A percentile compares a stretch with the other conserved stretches of the same genome.
Evolutionary conservation across 192 early-diverging fungal genomes (phyloP).

Genomic region (Coemansia sp.): DNA sequence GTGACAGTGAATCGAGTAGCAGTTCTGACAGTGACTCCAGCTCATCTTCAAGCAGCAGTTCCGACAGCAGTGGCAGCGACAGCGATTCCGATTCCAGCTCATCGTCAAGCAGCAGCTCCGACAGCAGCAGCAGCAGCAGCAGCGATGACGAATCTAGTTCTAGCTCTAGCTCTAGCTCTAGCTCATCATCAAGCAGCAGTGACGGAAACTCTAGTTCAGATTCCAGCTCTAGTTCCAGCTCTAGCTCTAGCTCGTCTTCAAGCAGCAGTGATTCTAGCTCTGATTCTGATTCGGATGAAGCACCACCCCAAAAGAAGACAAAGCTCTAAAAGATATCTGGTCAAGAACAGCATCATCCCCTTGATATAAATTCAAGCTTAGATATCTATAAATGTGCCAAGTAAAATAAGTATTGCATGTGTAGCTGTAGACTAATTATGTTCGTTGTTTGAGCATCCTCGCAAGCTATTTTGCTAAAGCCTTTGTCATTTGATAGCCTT

Average conservation of each 20-base stretch:
- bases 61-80: not conserved
- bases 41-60: not conserved
- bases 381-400: not conserved
- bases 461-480: too few species aligned
- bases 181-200: not conserved
- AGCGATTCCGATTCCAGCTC: not conserved
- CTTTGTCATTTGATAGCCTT: not conserved
- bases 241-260: slow-evolving; percentile 1
- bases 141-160: slow-evolving; percentile 15
- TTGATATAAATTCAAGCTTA: not conserved
- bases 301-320: slow-evolving; percentile 29
- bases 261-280: not conserved
- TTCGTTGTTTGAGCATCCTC: too few species aligned
- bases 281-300: slow-evolving; percentile 16
- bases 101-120: not conserved
- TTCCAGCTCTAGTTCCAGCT: not conserved
- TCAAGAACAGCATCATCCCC: not conserved
- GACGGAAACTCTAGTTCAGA: slow-evolving; percentile 1
- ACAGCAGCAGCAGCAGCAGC: not conserved
- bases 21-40: slow-evolving; percentile 11
- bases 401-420: too few species aligned
- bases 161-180: slow-evolving; percentile 9
- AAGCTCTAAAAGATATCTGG: not conserved
- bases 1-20: not conserved
- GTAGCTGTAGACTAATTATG: too few species aligned